Evolutionary conservation across 2,329 filamentous ascomycete genomes (phyloP), one percentile per base, ranked within the genome.

Genomic region (Aphanocladium album): DNA sequence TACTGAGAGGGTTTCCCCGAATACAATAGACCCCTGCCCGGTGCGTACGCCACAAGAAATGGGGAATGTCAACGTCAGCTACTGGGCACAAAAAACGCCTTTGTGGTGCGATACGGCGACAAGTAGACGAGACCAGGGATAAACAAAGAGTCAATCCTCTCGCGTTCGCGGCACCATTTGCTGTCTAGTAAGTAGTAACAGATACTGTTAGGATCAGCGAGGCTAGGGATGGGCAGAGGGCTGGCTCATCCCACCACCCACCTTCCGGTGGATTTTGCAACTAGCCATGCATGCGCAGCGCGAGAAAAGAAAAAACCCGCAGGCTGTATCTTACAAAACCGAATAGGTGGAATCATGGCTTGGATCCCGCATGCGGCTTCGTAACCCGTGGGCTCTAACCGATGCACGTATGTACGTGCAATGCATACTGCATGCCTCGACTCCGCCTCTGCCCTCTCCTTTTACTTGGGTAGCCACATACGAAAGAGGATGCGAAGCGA

Each of bases 331-430:
- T 58, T 47, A 35, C 45, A 58, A 51, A 45, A 39, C 56, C 56
- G 56, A 58, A n/a, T 50, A 27, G 33, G 45, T 58, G 56, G 56
- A 43, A 58, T 43, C 6, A 58, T 58, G 56, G 56, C 56, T 58
- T 58, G 56, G 56, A 39, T 49, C 25, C 56, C 56, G 56, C 56
- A 58, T 47, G 56, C 54, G 37, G 35, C 35, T 51, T 51, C 47
- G 46, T 27, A 58, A 16, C 46, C 56, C 43, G 45, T 51, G 11
- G n/a, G n/a, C n/a, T 21, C 35, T 25, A 30, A n/a, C 23, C 33
- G 43, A 58, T 58, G 56, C 56, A 58, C 35, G 17, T 21, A 50
- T 35, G 43, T 50, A 58, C 54, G 27, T 39, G 30, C 33, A 49
- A 39, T 49, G 21, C 54, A 19, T 21, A 27, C 16, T 16, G 19